These are phyloP conservation scores for Leccinum cinnamomeum DNA, from an alignment of 1,284 basidiomycete genomes.

Conservation along the genomic window DNA sequence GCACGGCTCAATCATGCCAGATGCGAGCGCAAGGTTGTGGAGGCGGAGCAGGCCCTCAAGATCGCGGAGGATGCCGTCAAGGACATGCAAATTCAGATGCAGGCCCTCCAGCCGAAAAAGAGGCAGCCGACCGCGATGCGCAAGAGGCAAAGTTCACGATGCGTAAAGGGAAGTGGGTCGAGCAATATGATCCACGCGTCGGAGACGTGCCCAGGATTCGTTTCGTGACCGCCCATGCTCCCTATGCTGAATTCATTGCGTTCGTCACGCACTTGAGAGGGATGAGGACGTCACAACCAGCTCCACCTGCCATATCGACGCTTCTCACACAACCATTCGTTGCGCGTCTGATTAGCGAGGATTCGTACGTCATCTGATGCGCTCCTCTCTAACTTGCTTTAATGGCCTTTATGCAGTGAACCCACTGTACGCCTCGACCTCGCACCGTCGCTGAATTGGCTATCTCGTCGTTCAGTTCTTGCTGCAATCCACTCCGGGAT, in stretches of 20 bases:
- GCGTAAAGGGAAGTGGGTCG: conserved; percentile 64
- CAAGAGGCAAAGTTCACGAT: conserved; percentile 31
- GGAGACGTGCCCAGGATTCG: conserved; percentile 28
- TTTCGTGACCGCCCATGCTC: conserved; percentile 68
- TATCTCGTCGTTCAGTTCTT: conserved; percentile 85
- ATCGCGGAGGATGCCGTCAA: conserved; percentile 86
- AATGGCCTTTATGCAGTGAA: conserved; percentile 51
- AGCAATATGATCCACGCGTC: conserved; percentile 35
- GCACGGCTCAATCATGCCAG: conserved; percentile 74
- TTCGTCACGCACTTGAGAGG: conserved; percentile 84
- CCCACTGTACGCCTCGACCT: conserved; percentile 90
- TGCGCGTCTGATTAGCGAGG: conserved; percentile 79
- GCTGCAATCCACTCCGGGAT: conserved; percentile 87
- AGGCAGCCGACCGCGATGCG: conserved; percentile 52
- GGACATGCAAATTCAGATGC: conserved; percentile 84
- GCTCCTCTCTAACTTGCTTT: conserved; percentile 7
- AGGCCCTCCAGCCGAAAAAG: conserved; percentile 67
- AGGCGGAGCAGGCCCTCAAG: conserved; percentile 78
- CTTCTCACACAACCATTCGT: conserved; percentile 83
- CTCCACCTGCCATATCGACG: conserved; percentile 65
- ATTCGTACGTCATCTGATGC: conserved; percentile 66
- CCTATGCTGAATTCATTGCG: conserved; percentile 84
- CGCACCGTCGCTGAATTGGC: conserved; percentile 93
- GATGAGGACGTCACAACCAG: conserved; percentile 57
- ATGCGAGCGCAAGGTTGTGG: conserved; percentile 81